Evolutionary conservation across 2,329 filamentous ascomycete species (phyloP).

Genomic region (Cladophialophora chaetospira): DNA sequence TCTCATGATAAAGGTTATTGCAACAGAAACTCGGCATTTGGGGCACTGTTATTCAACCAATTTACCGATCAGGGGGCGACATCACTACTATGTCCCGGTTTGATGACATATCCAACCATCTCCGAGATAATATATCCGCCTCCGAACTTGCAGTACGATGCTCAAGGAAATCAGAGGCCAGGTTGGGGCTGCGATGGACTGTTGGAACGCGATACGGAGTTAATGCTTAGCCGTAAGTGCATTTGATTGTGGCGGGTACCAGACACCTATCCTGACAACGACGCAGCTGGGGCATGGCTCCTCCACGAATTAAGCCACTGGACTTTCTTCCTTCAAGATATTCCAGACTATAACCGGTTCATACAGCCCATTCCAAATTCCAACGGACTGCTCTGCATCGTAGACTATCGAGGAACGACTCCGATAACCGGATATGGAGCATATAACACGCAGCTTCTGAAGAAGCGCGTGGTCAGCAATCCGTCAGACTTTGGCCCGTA

Average conservation of each 20-base stretch:
- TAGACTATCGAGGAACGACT: neutral
- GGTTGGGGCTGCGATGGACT: neutral
- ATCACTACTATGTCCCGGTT: neutral
- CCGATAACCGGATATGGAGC: neutral
- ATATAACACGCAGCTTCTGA: neutral
- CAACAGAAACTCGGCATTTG: neutral
- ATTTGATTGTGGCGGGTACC: too few species aligned
- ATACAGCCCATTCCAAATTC: neutral
- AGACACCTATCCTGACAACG: neutral
- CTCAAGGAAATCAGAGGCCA: neutral
- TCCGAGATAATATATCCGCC: neutral
- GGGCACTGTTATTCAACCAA: neutral
- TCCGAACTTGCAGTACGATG: neutral
- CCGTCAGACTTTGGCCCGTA: neutral
- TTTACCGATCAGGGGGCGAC: neutral
- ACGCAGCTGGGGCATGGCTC: neutral
- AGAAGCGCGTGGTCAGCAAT: neutral
- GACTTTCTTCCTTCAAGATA: neutral
- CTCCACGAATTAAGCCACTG: neutral
- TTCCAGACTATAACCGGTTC: neutral
- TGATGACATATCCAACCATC: neutral
- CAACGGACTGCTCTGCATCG: neutral
- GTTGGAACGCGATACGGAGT: neutral
- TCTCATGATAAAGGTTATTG: neutral
- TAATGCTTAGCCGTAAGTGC: neutral